phyloP scores from a whole-genome alignment of 2,329 filamentous ascomycete genomes.

The Magnaporthiopsis rhizophila region DNA sequence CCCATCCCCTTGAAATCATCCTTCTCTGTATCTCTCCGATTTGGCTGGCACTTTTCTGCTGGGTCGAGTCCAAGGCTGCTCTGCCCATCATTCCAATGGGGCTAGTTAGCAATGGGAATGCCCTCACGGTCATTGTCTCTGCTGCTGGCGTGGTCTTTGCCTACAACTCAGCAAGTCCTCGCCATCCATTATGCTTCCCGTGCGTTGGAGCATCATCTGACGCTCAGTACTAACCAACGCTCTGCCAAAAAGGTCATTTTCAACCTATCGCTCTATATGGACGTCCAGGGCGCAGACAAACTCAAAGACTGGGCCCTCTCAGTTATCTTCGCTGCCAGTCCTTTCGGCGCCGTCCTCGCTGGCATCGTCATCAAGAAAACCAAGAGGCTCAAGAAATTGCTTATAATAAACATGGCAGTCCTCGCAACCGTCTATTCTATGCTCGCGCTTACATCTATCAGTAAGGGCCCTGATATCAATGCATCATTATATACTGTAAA shows the following conservation, averaged over 20 bases:
- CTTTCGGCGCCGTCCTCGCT: background rate
- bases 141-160: background rate
- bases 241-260: background rate
- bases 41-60: background rate
- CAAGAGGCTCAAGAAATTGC: background rate
- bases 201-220: background rate
- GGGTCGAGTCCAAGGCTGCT: background rate
- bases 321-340: background rate
- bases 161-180: background rate
- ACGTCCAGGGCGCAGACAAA: background rate
- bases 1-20: background rate
- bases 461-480: background rate
- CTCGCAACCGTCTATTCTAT: background rate
- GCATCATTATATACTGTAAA: no score
- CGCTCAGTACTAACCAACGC: background rate
- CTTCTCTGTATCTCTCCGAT: background rate
- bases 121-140: background rate
- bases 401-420: background rate
- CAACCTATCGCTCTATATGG: constrained; percentile 2
- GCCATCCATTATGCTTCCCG: background rate
- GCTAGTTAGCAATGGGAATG: background rate
- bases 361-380: background rate
- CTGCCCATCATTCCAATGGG: background rate
- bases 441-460: background rate
- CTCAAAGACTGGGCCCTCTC: background rate